phyloP scores from a whole-genome alignment of 139 green algal genomes.

The Zygnema circumcarinatum region DNA sequence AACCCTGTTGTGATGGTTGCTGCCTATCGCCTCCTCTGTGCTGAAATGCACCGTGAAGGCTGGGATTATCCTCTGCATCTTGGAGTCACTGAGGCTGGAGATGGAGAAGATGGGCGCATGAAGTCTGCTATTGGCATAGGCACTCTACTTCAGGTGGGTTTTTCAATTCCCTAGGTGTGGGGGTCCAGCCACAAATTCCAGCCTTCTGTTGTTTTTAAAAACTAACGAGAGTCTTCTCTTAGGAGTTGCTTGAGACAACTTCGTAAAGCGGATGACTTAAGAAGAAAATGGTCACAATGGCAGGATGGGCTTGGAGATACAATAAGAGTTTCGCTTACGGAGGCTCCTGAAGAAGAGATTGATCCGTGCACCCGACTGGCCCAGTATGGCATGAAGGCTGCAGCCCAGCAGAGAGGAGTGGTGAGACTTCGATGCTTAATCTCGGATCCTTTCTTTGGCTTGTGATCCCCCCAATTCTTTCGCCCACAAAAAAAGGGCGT shows the following conservation, averaged over 20 bases:
- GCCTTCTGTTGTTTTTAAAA: too few species aligned
- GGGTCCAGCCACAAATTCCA: too few species aligned
- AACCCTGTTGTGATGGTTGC: conserved; percentile 96
- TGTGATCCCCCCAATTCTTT: neutral
- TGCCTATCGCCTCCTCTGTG: conserved; percentile 92
- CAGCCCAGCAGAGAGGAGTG: conserved; percentile 34
- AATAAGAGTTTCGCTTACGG: conserved; percentile 93
- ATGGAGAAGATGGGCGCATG: conserved; percentile 98
- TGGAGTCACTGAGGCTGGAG: conserved; percentile 92
- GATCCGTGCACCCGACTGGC: conserved; percentile 89
- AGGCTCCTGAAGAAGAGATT: conserved; percentile 97
- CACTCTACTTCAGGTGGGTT: conserved; percentile 79
- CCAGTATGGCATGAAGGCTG: conserved; percentile 75
- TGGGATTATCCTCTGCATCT: conserved; percentile 99
- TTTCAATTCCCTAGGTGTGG: too few species aligned
- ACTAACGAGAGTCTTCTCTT: too few species aligned
- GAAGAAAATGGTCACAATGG: too few species aligned
- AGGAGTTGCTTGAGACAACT: too few species aligned
- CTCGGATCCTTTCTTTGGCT: neutral
- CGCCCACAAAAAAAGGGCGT: neutral
- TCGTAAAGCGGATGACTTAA: too few species aligned
- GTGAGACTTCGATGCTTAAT: conserved; percentile 21
- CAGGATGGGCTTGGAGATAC: conserved; percentile 98
- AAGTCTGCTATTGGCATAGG: conserved; percentile 98
- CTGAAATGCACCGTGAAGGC: conserved; percentile 88